phyloP scores from a whole-genome alignment of 306 rosid genomes.

The Quercus engelmannii region DNA sequence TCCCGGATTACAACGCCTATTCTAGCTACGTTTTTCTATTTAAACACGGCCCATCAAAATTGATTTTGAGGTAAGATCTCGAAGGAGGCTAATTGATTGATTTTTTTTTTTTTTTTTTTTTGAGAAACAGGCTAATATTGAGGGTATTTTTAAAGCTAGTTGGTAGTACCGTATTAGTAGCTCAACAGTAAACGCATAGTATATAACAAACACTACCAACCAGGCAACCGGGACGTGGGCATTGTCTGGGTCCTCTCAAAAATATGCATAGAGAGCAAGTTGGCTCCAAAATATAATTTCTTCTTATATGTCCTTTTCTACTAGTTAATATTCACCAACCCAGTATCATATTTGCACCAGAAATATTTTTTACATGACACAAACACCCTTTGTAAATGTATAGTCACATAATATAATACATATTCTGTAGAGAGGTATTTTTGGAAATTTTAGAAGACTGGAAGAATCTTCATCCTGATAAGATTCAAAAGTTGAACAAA shows the following conservation, averaged over 20 bases:
- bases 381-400: background rate
- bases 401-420: background rate
- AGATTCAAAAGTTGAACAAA: slow-evolving; percentile 21
- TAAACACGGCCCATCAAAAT: too few relatives aligned
- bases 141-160: too few relatives aligned
- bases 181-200: too few relatives aligned
- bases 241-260: slow-evolving; percentile 25
- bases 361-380: background rate
- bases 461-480: slow-evolving; percentile 1
- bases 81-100: too few relatives aligned
- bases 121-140: too few relatives aligned
- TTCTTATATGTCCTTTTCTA: slow-evolving; percentile 24
- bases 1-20: too few relatives aligned
- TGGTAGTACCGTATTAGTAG: too few relatives aligned
- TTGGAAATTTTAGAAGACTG: slow-evolving; percentile 5
- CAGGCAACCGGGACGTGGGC: slow-evolving; percentile 8
- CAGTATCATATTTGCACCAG: background rate
- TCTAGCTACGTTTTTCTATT: too few relatives aligned
- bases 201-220: slow-evolving; percentile 20
- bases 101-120: too few relatives aligned
- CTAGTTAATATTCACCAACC: slow-evolving; percentile 41
- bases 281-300: slow-evolving; percentile 31
- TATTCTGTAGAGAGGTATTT: slow-evolving; percentile 13
- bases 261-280: slow-evolving; percentile 32
- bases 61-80: too few relatives aligned